Conservation (phyloP, 169 alveolate genomes). For the Plasmodium vivax region DNA sequence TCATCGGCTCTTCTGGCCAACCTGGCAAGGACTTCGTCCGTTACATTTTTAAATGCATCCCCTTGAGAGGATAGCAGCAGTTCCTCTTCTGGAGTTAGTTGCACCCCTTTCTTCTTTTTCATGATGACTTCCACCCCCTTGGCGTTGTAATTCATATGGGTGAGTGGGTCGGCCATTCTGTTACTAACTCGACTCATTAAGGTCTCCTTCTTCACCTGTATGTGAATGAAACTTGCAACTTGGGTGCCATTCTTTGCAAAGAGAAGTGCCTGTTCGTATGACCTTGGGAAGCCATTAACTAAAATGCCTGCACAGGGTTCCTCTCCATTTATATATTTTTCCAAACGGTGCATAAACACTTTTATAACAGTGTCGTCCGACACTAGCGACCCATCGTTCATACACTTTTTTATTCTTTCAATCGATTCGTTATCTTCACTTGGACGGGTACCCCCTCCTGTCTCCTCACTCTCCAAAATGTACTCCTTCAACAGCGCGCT, state of each 20-base stretch:
- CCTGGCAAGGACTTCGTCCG: conserved; percentile 16
- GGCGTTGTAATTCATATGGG: conserved; percentile 20
- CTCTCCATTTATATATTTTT: not conserved
- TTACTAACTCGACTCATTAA: conserved; percentile 15
- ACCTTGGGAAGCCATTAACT: conserved; percentile 48
- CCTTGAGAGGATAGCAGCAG: not conserved
- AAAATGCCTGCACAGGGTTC: conserved; percentile 27
- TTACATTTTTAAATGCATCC: conserved; percentile 19
- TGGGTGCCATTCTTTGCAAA: conserved; percentile 8
- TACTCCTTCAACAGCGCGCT: conserved; percentile 33
- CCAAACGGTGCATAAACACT: not conserved
- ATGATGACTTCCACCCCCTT: conserved; percentile 1
- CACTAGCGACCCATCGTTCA: conserved; percentile 31
- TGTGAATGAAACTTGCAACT: conserved; percentile 14
- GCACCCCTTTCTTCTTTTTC: conserved; percentile 10
- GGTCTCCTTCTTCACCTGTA: conserved; percentile 5
- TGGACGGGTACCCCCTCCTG: not conserved
- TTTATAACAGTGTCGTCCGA: conserved; percentile 15
- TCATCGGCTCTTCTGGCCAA: conserved; percentile 39
- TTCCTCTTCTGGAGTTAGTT: conserved; percentile 17
- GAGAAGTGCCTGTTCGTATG: conserved; percentile 42
- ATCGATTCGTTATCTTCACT: not conserved
- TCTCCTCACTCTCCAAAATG: conserved; percentile 8
- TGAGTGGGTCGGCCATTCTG: conserved; percentile 25
- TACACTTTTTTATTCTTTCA: conserved; percentile 17